Base-by-base conservation (phyloP, 768 basidiomycete genomes). In the Pluteus cervinus region DNA sequence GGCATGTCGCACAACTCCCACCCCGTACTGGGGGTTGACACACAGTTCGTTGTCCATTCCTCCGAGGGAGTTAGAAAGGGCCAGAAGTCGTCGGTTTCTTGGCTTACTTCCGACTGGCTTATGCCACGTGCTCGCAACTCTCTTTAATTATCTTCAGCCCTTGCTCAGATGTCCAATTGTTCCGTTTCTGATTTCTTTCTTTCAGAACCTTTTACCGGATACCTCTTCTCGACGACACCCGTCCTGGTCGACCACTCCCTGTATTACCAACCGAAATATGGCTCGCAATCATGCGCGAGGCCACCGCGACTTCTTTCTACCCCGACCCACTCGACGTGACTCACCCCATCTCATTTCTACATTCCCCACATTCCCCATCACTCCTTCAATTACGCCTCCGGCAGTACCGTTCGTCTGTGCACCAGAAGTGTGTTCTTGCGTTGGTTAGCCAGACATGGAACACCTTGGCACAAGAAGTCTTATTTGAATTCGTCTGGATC, bases 401-500 rank as follows among this genome's bases (percentile, higher is more conserved):
- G 5, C 60, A 65, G 17, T 79, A 86, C 50, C 60, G 63, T 23
- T 39, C 55, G 2, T 49, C 58, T 40, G 73, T 83, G 67, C 52
- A 48, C 8, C 57, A 60, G 43, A 83, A 82, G 50, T 58, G 62
- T 16, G 56, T 57, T 36, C 52, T 83, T 17, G 62, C 75, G 5
- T 62, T 71, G 30, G 81, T 86, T 4, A 76, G 58, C 52, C 64
- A 68, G 29, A 56, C 62, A 7, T 86, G 79, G 75, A 63, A 75
- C 49, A 61, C 52, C 24, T 63, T 73, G 36, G 60, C 68, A 3
- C 75, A 76, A 47, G 69, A 71, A 38, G 68, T 74, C 29, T 55
- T 85, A 12, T 85, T 71, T 57, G 79, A 84, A 50, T 77, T 73
- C 52, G 69, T 85, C 24, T 85, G 84, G 84, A 76, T 86, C 48